Base-by-base conservation (phyloP, 2,329 filamentous ascomycete species). In the Cladosporium sp. region DNA sequence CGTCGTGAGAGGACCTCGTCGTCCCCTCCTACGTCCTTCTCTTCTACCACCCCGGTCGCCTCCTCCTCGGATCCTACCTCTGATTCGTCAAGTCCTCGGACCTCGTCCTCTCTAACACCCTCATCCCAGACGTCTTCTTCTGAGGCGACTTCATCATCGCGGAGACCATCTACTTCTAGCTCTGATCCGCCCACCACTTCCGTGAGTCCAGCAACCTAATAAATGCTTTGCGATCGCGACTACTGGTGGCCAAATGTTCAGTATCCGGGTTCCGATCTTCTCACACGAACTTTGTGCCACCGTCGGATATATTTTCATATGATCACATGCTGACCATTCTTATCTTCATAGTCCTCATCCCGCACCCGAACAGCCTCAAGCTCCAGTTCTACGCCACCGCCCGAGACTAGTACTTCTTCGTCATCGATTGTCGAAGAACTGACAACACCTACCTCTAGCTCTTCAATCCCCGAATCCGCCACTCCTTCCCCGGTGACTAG, bases 401-500 rank as follows among this genome's bases (percentile, higher is more conserved):
- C 32, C 27, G 32, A 49, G 19, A 43, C 55, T 18, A 51, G 61
- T 25, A 43, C 52, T 9, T 50, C 48, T 33, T 33, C 53, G 18
- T 35, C 52, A 6, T 53, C 55, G 8, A 57, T 41, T 15, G 29
- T 30, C n/a, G 27, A 45, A 2, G 16, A 42, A 18, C 16, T 35
- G 8, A 46, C 36, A 12, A 39, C 27, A 6, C 25, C 50, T 12
- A 52, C 58, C 3, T 48, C 56, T 7, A 51, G 54, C 43, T 58
- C 57, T 9, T 51, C 55, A 3, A 35, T 47, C 4, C 54, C 51
- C 33, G 52, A 56, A 11, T 49, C 59, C 9, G 54, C 49, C 18
- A 57, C 57, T 6, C 48, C 60, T 6, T 59, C 63, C 6, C 63
- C 68, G 2, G 57, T 69, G 32, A 67, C 64, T 7, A 68, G 60